Evolutionary conservation across 768 basidiomycete species (phyloP).

Genomic region (Exidia glandulosa): DNA sequence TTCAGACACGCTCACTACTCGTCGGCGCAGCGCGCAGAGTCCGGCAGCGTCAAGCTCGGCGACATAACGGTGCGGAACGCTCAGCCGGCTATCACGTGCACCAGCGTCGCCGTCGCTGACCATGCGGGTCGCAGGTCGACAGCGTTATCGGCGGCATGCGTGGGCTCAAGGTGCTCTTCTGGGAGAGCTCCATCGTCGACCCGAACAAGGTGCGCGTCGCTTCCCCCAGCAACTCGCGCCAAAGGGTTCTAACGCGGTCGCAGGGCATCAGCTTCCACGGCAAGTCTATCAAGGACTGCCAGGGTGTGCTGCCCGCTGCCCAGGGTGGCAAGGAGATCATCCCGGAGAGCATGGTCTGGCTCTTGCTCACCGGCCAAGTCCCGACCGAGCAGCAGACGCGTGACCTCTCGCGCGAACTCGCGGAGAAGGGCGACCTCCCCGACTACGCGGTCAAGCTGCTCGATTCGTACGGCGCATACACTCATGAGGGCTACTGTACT

Average conservation of each 20-base stretch:
- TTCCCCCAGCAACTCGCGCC: conserved; percentile 1
- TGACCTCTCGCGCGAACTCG: conserved; percentile 79
- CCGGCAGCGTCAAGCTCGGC: conserved; percentile 74
- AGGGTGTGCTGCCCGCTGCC: conserved; percentile 75
- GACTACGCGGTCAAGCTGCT: conserved; percentile 73
- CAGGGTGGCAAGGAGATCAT: conserved; percentile 90
- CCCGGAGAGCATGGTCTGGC: conserved; percentile 98
- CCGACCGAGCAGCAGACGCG: conserved; percentile 75
- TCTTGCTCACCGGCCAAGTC: conserved; percentile 87
- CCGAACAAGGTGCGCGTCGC: conserved; percentile 58
- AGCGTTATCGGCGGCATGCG: conserved; percentile 90
- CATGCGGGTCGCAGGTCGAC: conserved; percentile 47
- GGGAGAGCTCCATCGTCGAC: conserved; percentile 98
- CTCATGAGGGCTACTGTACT: conserved; percentile 1
- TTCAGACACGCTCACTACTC: background rate
- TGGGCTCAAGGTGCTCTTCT: conserved; percentile 88
- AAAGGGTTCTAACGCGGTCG: background rate
- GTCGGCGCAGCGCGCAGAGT: conserved; percentile 61
- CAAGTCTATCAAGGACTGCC: conserved; percentile 88
- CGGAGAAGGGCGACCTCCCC: conserved; percentile 80
- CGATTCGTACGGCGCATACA: conserved; percentile 59
- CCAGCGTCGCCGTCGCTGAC: background rate
- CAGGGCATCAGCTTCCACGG: conserved; percentile 98
- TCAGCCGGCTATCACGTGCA: background rate
- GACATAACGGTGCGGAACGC: conserved; percentile 64